phyloP scores from a whole-genome alignment of 441 rosid species.

The California macrophylla region DNA sequence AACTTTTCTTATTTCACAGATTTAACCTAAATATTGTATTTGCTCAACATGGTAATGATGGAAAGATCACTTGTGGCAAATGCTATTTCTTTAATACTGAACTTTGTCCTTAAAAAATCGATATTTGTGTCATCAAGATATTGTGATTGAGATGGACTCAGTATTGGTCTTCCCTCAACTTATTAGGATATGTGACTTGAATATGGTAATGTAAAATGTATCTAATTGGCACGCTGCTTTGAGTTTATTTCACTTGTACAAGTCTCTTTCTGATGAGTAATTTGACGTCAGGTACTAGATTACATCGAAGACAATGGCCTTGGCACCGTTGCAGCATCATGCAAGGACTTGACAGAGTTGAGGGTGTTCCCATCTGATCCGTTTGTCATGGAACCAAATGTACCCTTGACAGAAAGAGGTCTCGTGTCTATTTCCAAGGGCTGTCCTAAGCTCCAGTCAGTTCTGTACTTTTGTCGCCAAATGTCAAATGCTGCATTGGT shows the following conservation, averaged over 20 bases:
- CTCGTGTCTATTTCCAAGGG: constrained; percentile 74
- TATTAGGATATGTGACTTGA: background rate
- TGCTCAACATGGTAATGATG: background rate
- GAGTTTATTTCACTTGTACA: background rate
- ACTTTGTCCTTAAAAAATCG: too few species aligned
- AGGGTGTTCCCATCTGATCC: constrained; percentile 84
- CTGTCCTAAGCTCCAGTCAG: constrained; percentile 72
- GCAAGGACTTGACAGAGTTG: constrained; percentile 76
- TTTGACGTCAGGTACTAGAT: constrained; percentile 62
- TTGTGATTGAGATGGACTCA: background rate
- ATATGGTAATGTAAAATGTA: too few species aligned
- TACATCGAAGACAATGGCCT: constrained; percentile 83
- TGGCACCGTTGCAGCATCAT: constrained; percentile 59
- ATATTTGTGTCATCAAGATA: background rate
- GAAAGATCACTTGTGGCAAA: too few species aligned
- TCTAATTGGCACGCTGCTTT: background rate
- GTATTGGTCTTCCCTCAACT: background rate
- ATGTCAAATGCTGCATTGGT: constrained; percentile 91
- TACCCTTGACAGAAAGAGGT: constrained; percentile 77
- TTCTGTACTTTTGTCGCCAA: constrained; percentile 85
- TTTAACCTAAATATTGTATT: too few species aligned
- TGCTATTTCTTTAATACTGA: background rate
- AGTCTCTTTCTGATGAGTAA: background rate
- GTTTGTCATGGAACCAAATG: constrained; percentile 33
- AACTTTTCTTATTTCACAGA: too few species aligned